Base-by-base conservation (phyloP, 1,139 yeast genomes). In the Arxiozyma slooffiae region DNA sequence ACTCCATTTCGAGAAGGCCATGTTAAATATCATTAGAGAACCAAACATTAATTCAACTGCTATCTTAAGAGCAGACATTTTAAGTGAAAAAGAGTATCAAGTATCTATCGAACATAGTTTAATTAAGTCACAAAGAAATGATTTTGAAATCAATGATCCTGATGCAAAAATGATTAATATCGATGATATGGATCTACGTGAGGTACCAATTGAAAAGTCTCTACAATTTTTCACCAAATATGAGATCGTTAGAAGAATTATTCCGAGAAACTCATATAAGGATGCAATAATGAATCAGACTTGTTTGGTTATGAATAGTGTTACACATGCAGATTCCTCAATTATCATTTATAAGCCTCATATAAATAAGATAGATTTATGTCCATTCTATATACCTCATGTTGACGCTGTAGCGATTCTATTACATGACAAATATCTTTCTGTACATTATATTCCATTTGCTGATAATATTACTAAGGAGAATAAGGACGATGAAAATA, bases 11-110 rank as follows among this genome's bases (percentile, higher is more conserved):
- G 81, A 80, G 52, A 69, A 72, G 11, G 96, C 96, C 5, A 85
- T 88, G 92, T 67, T 78, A 44, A 86, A 89, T 66, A 74, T 90
- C 55, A 84, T 90, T 50, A 75, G 77, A 54, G 89, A 88, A 55
- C 97, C 97, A 16, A 87, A 90, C 65, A 85, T 90, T 67, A 90
- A 90, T 67, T 90, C 97, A 8, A 85, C 97, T 0, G 94, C 88
- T 34, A 85, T 90, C 40, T 72, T 90, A 71, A 72, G 97, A 60
- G 95, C 97, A 0, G 97, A 90, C 67, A 80, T 90, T 26, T 67
- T 89, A 45, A 71, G 73, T 45, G 90, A 85, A 57, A 72, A 71
- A 51, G 66, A 64, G 2, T 79, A 71, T 60, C 46, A 52, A 34
- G 53, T 52, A 8, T 39, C 52, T 6, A 41, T 49, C 16, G 41